Evolutionary conservation across 2,329 filamentous ascomycete species (phyloP).

Genomic region (Xylaria digitata): DNA sequence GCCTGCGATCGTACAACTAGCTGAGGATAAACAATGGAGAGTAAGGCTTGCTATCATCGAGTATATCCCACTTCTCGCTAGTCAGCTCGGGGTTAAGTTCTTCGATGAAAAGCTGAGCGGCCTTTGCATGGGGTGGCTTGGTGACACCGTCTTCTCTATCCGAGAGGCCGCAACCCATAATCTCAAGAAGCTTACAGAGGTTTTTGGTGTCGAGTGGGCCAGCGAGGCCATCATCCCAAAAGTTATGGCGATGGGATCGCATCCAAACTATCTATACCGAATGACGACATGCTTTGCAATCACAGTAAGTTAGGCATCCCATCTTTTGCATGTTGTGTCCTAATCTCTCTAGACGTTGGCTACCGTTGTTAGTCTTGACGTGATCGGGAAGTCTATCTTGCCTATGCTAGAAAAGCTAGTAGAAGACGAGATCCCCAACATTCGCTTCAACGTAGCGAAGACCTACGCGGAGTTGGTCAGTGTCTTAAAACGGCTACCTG

Average conservation of each 20-base stretch:
- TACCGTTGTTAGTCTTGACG: conserved; percentile 89
- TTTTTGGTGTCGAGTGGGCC: conserved; percentile 98
- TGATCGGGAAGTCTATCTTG: conserved; percentile 91
- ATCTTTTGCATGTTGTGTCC: background rate
- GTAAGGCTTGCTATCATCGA: conserved; percentile 98
- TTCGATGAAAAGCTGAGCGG: conserved; percentile 97
- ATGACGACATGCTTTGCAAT: conserved; percentile 99
- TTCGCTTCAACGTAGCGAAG: conserved; percentile 99
- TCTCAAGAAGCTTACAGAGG: conserved; percentile 97
- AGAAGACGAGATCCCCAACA: conserved; percentile 95
- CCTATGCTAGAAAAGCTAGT: conserved; percentile 97
- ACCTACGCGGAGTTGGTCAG: conserved; percentile 91
- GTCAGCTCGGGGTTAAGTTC: conserved; percentile 95
- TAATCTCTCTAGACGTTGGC: conserved; percentile 79
- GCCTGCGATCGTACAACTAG: conserved; percentile 95
- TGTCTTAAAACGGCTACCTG: conserved; percentile 90
- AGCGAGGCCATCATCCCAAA: conserved; percentile 97
- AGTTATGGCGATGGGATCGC: conserved; percentile 97
- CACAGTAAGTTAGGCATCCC: conserved; percentile 72
- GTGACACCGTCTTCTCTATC: conserved; percentile 98
- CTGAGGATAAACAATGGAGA: conserved; percentile 99
- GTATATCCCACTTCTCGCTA: conserved; percentile 96
- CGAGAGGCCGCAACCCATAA: conserved; percentile 97
- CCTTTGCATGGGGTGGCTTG: conserved; percentile 98
- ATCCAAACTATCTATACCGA: conserved; percentile 98